Base-by-base conservation (phyloP, 129 eudicot genomes). In the Flaveria sonorensis region DNA sequence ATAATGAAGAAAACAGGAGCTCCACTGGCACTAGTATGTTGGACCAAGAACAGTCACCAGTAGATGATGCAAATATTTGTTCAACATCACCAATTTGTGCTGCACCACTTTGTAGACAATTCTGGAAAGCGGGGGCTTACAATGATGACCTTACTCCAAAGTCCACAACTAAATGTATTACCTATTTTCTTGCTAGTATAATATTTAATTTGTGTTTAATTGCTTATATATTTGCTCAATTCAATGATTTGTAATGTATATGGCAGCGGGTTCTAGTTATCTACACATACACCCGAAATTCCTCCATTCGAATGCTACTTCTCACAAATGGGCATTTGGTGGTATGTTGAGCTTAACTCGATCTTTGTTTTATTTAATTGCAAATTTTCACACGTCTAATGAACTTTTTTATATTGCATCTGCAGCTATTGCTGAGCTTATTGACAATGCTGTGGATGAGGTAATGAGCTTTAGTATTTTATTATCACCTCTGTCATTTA, bases 81-180 rank as follows among this genome's bases (percentile, higher is more conserved):
- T 83, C 92, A 23, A 81, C 87, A 36, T 86, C 97, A 8, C 79
- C 96, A 36, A 36, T 89, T 52, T 87, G 86, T 63, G 83, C 93
- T 9, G 97, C 97, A 28, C 97, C 98, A n/a, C 60, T 93, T 75
- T 86, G 92, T 76, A 87, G 96, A 46, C 96, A 93, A 75, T 93
- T 93, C 77, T 93, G 98, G 98, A 93, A 81, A 89, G 97, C 97
- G 57, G 98, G 98, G 70, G 72, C 85, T 39, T 93, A 93, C 71
- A 81, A 86, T 21, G 89, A 86, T 36, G 87, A 70, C 77, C 85
- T 82, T 63, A 68, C 56, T 51, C 79, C 87, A 9, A 89, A 84
- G 60, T 56, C 93, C 57, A 75, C 82, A 43, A 23, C 66, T 68
- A 81, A 86, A 87, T 84, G 98, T 93, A 85, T 53, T 67, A 42